Evolutionary conservation across 306 rosid genomes (phyloP), one percentile per base, ranked within the genome.

Genomic region (Lablab purpureus): DNA sequence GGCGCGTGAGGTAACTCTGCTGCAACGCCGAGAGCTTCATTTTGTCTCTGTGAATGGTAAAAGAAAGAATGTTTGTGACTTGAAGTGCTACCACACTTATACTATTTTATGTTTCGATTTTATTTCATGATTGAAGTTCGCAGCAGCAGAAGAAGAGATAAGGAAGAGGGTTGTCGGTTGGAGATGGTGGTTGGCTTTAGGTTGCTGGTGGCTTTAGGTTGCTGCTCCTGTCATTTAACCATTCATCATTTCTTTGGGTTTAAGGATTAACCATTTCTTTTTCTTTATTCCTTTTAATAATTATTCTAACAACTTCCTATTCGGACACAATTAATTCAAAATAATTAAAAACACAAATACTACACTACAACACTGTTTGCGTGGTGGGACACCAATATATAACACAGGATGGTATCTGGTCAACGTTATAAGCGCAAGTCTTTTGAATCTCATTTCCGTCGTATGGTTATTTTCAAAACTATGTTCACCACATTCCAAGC

Each of bases 21-120:
- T 91, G 99, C 83, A 90, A 82, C 46, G 97, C 89, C 66, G 96
- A 91, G 83, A 91, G 93, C 97, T 93, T 93, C 99, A 96, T 95
- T 75, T 68, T 25, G 10, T 13, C 15, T 7, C 23, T 1, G 11
- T 7, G 5, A 2, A n/a, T n/a, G 12, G 49, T 43, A 37, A 32
- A 60, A 84, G 40, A 41, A 80, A 73, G 82, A 74, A 50, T 67
- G 65, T 12, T 25, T 43, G 74, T 2, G 68, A 11, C 30, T 41
- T 55, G 73, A 80, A 72, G 8, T 40, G 37, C 18, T 32, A 27
- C n/a, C 80, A 15, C 43, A 3, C 30, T 65, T 10, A 15, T 3
- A 23, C 23, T 76, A 65, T 41, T 62, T 67, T 55, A 72, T 62
- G 50, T 17, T 54, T 66, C 68, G 52, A 45, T 46, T 73, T 23